Percentiles rank a stretch among this genome's conserved stretches.
Evolutionary conservation across 2,329 filamentous ascomycete genomes (phyloP).

Genomic region (Venturia asperata): DNA sequence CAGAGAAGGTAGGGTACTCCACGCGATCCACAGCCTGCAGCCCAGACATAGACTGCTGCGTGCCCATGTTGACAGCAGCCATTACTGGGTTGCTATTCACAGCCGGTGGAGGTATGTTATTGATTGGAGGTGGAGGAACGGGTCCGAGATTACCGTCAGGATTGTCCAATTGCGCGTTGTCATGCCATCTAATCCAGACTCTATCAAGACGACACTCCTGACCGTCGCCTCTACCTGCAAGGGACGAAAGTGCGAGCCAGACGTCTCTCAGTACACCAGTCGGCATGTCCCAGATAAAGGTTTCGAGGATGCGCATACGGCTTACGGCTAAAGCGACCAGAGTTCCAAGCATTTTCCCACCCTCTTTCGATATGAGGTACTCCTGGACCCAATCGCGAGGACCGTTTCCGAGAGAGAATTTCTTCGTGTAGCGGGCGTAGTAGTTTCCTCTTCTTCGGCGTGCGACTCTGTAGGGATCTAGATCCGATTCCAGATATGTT

Average conservation of each 20-base stretch:
- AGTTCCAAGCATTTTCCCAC: slow-evolving; percentile 82
- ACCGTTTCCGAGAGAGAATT: slow-evolving; percentile 80
- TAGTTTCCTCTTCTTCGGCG: slow-evolving; percentile 57
- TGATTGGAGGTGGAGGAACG: slow-evolving; percentile 33
- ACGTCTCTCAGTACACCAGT: slow-evolving; percentile 75
- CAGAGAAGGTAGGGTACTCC: slow-evolving; percentile 73
- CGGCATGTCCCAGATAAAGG: slow-evolving; percentile 84
- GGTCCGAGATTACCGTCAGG: slow-evolving; percentile 34
- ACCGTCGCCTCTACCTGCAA: slow-evolving; percentile 54
- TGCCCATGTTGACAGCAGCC: slow-evolving; percentile 28
- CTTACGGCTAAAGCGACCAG: slow-evolving; percentile 71
- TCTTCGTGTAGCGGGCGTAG: slow-evolving; percentile 70
- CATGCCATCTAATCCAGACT: slow-evolving; percentile 77
- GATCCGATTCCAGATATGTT: slow-evolving; percentile 14
- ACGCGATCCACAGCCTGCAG: slow-evolving; percentile 45
- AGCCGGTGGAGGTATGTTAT: slow-evolving; percentile 23
- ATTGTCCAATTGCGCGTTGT: slow-evolving; percentile 52
- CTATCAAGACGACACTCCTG: slow-evolving; percentile 61
- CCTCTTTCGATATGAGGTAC: slow-evolving; percentile 74
- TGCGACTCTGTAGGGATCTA: slow-evolving; percentile 31
- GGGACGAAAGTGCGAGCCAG: slow-evolving; percentile 68
- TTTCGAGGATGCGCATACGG: slow-evolving; percentile 74
- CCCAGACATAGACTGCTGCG: slow-evolving; percentile 25
- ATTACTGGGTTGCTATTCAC: slow-evolving; percentile 30
- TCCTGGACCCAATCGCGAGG: slow-evolving; percentile 71